Percentiles rank a stretch among this genome's conserved stretches.
These are phyloP conservation scores for Daphne laureola DNA, from an alignment of 441 rosid species.

Conservation along the genomic window DNA sequence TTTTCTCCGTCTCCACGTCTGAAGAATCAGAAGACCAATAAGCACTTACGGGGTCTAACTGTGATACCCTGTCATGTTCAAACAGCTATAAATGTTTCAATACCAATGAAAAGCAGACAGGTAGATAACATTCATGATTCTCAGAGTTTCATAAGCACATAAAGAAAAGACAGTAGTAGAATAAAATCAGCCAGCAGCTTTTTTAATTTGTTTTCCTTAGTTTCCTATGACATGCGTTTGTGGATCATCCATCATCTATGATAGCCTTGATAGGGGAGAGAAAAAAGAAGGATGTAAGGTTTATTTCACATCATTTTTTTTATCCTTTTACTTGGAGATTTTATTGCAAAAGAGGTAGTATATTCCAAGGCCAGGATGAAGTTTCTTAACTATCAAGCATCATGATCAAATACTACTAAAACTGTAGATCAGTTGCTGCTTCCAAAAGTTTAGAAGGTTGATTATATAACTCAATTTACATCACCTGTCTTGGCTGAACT, in stretches of 20 bases:
- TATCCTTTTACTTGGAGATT: no score
- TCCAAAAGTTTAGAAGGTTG: no score
- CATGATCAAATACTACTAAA: not conserved
- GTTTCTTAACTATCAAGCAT: not conserved
- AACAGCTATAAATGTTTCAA: conserved; percentile 19
- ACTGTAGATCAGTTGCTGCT: no score
- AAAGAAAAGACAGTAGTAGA: conserved; percentile 1
- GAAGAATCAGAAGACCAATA: conserved; percentile 50
- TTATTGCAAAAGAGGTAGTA: not conserved
- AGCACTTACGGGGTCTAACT: conserved; percentile 53
- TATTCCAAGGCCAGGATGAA: not conserved
- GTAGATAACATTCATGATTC: conserved; percentile 2
- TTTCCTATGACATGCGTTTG: no score
- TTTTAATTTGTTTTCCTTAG: no score
- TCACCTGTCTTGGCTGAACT: conserved; percentile 88
- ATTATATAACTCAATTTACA: conserved; percentile 10
- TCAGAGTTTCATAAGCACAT: not conserved
- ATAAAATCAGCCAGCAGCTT: not conserved
- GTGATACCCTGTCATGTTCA: conserved; percentile 50
- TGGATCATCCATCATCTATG: no score
- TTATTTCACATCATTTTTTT: no score
- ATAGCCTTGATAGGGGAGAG: no score
- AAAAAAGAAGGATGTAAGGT: no score
- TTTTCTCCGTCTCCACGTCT: conserved; percentile 61
- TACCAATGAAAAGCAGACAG: conserved; percentile 15